These are phyloP conservation scores for Suillus lakei DNA, from an alignment of 768 basidiomycete genomes.

Conservation along the genomic window DNA sequence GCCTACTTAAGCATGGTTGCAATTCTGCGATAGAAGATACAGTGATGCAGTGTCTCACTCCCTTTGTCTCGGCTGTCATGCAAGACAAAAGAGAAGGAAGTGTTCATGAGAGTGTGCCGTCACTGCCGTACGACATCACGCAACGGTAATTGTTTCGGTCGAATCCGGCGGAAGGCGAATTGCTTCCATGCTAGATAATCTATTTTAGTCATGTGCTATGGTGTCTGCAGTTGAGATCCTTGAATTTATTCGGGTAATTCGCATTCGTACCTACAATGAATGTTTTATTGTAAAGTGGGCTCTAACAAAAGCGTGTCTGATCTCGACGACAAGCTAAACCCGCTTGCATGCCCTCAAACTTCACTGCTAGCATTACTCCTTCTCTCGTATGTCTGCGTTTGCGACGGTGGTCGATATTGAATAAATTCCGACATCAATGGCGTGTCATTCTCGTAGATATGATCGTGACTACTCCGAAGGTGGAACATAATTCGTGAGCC, in stretches of 20 bases:
- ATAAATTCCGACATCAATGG: neutral
- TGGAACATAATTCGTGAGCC: slow-evolving; percentile 34
- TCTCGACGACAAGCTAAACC: neutral
- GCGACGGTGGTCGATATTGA: neutral
- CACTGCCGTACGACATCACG: neutral
- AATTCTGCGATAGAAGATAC: neutral
- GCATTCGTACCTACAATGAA: neutral
- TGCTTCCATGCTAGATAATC: neutral
- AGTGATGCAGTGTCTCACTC: slow-evolving; percentile 8
- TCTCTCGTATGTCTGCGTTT: neutral
- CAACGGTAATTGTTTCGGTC: slow-evolving; percentile 10
- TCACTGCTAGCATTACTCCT: neutral
- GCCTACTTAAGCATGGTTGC: slow-evolving; percentile 4
- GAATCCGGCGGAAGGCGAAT: neutral
- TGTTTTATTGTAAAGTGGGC: neutral
- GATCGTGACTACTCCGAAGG: slow-evolving; percentile 23
- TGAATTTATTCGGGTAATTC: neutral
- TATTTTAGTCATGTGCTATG: too few relatives aligned
- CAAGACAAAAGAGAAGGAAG: slow-evolving; percentile 14
- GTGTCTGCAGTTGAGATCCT: neutral
- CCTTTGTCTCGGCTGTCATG: slow-evolving; percentile 11
- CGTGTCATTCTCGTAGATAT: neutral
- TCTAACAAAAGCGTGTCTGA: neutral
- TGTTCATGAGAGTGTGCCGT: slow-evolving; percentile 5
- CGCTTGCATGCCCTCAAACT: neutral